Base-by-base conservation (phyloP, 768 basidiomycete species). In the Mycena venus region DNA sequence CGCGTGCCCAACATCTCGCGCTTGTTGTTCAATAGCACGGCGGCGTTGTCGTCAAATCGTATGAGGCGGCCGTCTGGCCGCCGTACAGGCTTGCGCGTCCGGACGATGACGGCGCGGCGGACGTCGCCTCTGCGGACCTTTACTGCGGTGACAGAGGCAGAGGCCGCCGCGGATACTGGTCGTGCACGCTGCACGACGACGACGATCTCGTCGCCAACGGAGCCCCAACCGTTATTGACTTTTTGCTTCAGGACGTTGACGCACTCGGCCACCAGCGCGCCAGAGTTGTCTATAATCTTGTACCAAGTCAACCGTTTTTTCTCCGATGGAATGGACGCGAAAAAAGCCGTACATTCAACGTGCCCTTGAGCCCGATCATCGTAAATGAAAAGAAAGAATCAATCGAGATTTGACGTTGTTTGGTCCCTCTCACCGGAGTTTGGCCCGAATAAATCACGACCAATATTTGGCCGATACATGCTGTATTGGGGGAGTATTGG, bases 181-280 rank as follows among this genome's bases (percentile, higher is more conserved):
- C 97, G 91, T 4, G 98, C 97, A 68, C 92, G 91, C 81, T 98
- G 96, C 73, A 99, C 93, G 69, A 99, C 96, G 70, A 96, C 96
- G 77, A 98, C 96, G 73, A 98, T 96, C 83, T 98, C 96, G 85
- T 99, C 97, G 56, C 97, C 97, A 19, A 96, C 95, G 36, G 91
- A 89, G 38, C 96, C 98, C 91, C 95, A 95, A 53, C 97, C 97
- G 78, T 96, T 95, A 82, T 95, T 97, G 78, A 96, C 95, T 84
- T 99, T 99, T 82, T 95, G 92, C 84, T 99, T 99, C 70, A 98
- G 88, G 32, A 99, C 92, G 83, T 99, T 98, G 82, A 99, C 96
- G 80, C 97, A 98, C 87, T 99, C 98, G 49, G 97, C 93, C 74
- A 98, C 86, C 75, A 99, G 89, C 9, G 96, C 97, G 36, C 98